phyloP scores from a whole-genome alignment of 208 protist species.

The Balamuthia mandrillaris region DNA sequence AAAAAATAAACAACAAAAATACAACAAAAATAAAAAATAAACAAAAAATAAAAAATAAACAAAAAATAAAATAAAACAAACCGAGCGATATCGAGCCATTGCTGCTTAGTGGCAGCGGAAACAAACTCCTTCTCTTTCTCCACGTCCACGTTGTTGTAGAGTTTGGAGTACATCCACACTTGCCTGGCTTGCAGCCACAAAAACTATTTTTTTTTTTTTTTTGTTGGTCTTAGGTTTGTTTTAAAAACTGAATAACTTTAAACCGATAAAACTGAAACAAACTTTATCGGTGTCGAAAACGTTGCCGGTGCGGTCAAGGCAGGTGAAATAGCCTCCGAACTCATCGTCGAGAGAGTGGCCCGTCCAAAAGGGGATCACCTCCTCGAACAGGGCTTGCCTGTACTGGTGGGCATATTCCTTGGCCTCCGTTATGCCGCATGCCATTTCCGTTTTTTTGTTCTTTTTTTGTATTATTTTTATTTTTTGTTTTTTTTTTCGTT shows the following conservation, averaged over 20 bases:
- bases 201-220: too few species aligned
- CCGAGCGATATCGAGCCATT: background rate
- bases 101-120: background rate
- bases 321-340: slow-evolving; percentile 27
- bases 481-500: too few species aligned
- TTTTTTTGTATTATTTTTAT: too few species aligned
- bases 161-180: slow-evolving; percentile 3
- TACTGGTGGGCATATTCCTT: background rate
- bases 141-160: too few species aligned
- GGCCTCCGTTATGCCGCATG: background rate
- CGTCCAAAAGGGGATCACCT: slow-evolving; percentile 7
- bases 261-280: too few species aligned
- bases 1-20: too few species aligned
- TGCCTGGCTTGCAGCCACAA: background rate
- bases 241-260: too few species aligned
- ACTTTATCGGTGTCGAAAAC: slow-evolving; percentile 10
- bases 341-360: slow-evolving; percentile 2
- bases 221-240: too few species aligned
- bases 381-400: background rate
- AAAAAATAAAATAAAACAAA: too few species aligned
- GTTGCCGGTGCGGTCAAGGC: slow-evolving; percentile 7
- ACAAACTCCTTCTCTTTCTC: background rate
- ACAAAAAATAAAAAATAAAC: background rate
- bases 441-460: too few species aligned
- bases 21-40: too few species aligned